Evolutionary conservation across 495 filamentous ascomycete species (phyloP).

Genomic region (Acidiella bohemica): DNA sequence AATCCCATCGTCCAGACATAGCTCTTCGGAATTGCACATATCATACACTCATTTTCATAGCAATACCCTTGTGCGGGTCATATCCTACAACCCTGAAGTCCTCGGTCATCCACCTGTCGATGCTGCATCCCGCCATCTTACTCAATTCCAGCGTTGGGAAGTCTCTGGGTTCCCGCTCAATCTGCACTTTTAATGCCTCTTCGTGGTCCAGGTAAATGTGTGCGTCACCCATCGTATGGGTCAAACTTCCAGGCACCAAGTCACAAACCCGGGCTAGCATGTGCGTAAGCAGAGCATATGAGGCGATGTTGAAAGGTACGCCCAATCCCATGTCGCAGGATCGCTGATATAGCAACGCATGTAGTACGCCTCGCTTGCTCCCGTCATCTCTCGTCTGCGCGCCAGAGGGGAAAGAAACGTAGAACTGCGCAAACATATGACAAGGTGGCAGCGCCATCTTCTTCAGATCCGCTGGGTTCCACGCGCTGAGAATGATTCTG

Average conservation of each 20-base stretch:
- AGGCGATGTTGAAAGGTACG: conserved; percentile 94
- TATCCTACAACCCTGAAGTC: conserved; percentile 85
- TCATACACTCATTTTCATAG: conserved; percentile 97
- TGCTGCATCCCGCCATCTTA: conserved; percentile 42
- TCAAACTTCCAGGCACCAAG: conserved; percentile 67
- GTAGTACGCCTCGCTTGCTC: conserved; percentile 47
- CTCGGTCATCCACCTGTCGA: conserved; percentile 76
- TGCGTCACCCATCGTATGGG: conserved; percentile 91
- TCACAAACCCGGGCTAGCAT: conserved; percentile 83
- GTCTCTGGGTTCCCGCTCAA: conserved; percentile 61
- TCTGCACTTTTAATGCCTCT: conserved; percentile 67
- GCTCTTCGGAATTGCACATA: too few species aligned
- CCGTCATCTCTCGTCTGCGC: conserved; percentile 12
- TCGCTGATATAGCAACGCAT: conserved; percentile 84
- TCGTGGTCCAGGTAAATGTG: conserved; percentile 92
- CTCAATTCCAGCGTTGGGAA: conserved; percentile 62
- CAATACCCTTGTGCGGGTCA: conserved; percentile 73
- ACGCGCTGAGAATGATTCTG: conserved; percentile 76
- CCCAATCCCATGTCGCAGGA: conserved; percentile 94
- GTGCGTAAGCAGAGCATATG: conserved; percentile 81
- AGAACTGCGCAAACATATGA: conserved; percentile 99
- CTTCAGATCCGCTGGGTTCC: conserved; percentile 76
- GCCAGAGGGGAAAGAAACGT: conserved; percentile 52
- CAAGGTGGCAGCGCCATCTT: conserved; percentile 95
- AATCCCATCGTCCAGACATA: too few species aligned